Percentiles rank a stretch among this genome's conserved stretches.
phyloP scores from a whole-genome alignment of 2,329 filamentous ascomycete species.

The Botrytis pseudocinerea region DNA sequence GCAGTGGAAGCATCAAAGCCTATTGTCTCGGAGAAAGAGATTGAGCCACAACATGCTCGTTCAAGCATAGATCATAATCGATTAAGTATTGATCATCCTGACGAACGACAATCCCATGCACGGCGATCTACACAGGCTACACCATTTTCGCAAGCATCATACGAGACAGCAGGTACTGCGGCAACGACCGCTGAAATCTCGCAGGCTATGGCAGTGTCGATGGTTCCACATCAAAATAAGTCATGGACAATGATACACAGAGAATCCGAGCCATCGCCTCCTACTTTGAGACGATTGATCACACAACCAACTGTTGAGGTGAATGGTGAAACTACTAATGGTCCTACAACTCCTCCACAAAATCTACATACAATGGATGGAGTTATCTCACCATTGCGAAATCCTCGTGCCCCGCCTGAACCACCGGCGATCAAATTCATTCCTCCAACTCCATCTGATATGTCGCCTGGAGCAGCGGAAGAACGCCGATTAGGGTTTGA shows the following conservation, averaged over 20 bases:
- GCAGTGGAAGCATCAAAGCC: conserved; percentile 22
- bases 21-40: conserved; percentile 27
- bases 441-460: conserved; percentile 61
- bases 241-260: conserved; percentile 42
- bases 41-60: conserved; percentile 26
- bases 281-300: conserved; percentile 21
- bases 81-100: conserved; percentile 42
- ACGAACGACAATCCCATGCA: conserved; percentile 42
- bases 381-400: conserved; percentile 62
- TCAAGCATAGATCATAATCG: conserved; percentile 51
- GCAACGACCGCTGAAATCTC: conserved; percentile 58
- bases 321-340: conserved; percentile 44
- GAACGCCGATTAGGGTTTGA: conserved; percentile 55
- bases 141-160: conserved; percentile 61
- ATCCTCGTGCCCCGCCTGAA: conserved; percentile 59
- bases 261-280: conserved; percentile 15
- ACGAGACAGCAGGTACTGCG: conserved; percentile 58
- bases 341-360: conserved; percentile 55
- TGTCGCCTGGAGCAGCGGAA: conserved; percentile 56
- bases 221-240: conserved; percentile 65
- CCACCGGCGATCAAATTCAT: conserved; percentile 62
- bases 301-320: conserved; percentile 31
- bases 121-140: conserved; percentile 58
- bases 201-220: conserved; percentile 61
- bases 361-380: conserved; percentile 51